Base-by-base conservation (phyloP, 352 stramenopile genomes). In the Blastocystis sp. region DNA sequence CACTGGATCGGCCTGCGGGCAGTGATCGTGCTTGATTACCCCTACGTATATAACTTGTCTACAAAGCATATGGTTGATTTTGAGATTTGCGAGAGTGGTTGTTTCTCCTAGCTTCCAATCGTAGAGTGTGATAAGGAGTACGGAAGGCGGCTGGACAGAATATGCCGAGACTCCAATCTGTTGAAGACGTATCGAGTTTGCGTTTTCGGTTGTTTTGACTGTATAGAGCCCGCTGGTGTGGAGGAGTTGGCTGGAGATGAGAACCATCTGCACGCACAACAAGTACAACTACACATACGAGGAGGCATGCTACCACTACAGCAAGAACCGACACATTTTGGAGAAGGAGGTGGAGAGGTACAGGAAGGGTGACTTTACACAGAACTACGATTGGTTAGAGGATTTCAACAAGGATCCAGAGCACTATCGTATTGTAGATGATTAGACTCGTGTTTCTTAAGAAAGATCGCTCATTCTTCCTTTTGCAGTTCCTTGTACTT, bases 241-340 rank as follows among this genome's bases (percentile, higher is more conserved):
- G 71, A 53, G 71, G 38, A 65, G 17, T 38, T 81, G 71, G 71
- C n/a, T 81, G 3, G 48, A 45, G 4, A 17, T 81, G 28, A 45
- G 71, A 10, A 81, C 71, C 3, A 81, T 81, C 48, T 81, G 71
- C 43, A 81, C 71, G 11, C 71, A 81, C 71, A 81, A 81, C 48
- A 21, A 81, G 40, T 81, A 81, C 43, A 81, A 81, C 60, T 81
- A 81, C 45, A 62, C 41, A 21, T 81, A 81, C 23, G 71, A 81
- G 66, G 71, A 81, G n/a, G 71, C 71, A 1, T 81, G 71, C 56
- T 81, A 81, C 66, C 71, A 81, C 43, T 81, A 81, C 21, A 81
- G 71, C 56, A 81, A 81, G 56, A 81, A 81, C 28, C 48, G 71
- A 41, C 38, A 59, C 38, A 53, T 81, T 48, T 65, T 81, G 21